These are phyloP conservation scores for Radiomyces spectabilis DNA, from an alignment of 192 early-diverging fungal species.

Conservation along the genomic window DNA sequence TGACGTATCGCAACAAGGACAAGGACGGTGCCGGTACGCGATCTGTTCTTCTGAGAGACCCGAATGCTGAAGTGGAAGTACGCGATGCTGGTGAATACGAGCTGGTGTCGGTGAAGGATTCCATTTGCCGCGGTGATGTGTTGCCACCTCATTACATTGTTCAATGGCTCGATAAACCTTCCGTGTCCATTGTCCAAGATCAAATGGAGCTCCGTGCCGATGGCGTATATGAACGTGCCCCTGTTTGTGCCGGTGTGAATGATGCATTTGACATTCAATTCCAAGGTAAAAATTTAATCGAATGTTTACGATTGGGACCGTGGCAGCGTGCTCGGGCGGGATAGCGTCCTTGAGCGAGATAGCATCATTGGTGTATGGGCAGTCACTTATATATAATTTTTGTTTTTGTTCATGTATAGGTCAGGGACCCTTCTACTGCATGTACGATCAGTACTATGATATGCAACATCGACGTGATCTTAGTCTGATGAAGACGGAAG, in stretches of 20 bases:
- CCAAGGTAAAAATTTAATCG: slow-evolving; percentile 12
- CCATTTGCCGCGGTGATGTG: slow-evolving; percentile 32
- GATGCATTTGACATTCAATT: slow-evolving; percentile 28
- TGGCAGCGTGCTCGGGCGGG: too few relatives aligned
- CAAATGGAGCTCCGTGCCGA: slow-evolving; percentile 2
- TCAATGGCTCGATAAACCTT: slow-evolving; percentile 18
- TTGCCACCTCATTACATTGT: slow-evolving; percentile 15
- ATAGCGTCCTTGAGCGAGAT: neutral
- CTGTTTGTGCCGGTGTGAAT: slow-evolving; percentile 26
- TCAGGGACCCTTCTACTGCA: slow-evolving; percentile 19
- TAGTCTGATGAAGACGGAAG: slow-evolving; percentile 3
- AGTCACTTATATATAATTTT: too few relatives aligned
- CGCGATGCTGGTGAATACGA: slow-evolving; percentile 29
- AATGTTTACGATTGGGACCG: too few relatives aligned
- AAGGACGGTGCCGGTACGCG: neutral
- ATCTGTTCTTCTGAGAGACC: slow-evolving; percentile 4
- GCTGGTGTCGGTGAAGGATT: slow-evolving; percentile 30
- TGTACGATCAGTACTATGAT: slow-evolving; percentile 9
- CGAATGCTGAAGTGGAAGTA: slow-evolving; percentile 24
- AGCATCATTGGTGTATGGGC: neutral
- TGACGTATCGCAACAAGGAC: slow-evolving; percentile 26
- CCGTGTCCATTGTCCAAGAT: slow-evolving; percentile 13
- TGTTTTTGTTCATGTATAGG: neutral
- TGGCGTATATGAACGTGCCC: slow-evolving; percentile 15
- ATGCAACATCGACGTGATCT: neutral